Evolutionary conservation across 495 filamentous ascomycete genomes (phyloP).

Genomic region (Recurvomyces mirabilis): DNA sequence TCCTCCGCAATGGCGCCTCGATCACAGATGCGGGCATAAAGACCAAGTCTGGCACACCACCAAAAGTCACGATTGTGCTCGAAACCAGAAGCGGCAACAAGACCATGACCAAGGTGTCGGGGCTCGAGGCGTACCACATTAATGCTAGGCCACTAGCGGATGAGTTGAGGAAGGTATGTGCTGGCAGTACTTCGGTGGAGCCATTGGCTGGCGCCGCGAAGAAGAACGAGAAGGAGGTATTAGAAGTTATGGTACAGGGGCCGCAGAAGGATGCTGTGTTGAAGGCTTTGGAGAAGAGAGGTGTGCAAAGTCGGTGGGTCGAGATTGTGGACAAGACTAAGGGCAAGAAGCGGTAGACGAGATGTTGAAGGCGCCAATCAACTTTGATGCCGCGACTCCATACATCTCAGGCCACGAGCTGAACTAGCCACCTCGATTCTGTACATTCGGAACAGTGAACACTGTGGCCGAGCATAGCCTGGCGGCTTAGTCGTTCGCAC

Average conservation of each 20-base stretch:
- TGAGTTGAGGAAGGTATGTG: slow-evolving; percentile 60
- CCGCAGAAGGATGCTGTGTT: slow-evolving; percentile 52
- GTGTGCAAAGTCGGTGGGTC: slow-evolving; percentile 51
- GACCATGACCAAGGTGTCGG: slow-evolving; percentile 52
- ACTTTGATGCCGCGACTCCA: too few relatives aligned
- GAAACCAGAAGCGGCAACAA: slow-evolving; percentile 61
- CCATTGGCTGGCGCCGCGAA: slow-evolving; percentile 48
- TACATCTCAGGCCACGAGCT: too few relatives aligned
- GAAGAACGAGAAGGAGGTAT: slow-evolving; percentile 43
- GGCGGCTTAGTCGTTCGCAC: too few relatives aligned
- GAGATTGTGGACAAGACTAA: slow-evolving; percentile 61
- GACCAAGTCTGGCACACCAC: slow-evolving; percentile 49
- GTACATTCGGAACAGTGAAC: too few relatives aligned
- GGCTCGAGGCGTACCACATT: slow-evolving; percentile 53
- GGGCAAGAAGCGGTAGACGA: slow-evolving; percentile 8
- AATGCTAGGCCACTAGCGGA: slow-evolving; percentile 51
- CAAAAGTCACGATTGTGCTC: slow-evolving; percentile 47
- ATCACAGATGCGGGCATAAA: slow-evolving; percentile 37
- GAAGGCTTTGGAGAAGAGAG: slow-evolving; percentile 49
- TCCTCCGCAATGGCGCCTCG: slow-evolving; percentile 45
- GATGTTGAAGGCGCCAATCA: too few relatives aligned
- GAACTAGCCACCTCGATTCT: too few relatives aligned
- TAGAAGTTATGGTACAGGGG: slow-evolving; percentile 64
- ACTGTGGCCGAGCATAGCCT: too few relatives aligned
- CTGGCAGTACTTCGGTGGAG: slow-evolving; percentile 55